phyloP scores from a whole-genome alignment of 2,329 filamentous ascomycete genomes.

The Leptographium radiaticola region DNA sequence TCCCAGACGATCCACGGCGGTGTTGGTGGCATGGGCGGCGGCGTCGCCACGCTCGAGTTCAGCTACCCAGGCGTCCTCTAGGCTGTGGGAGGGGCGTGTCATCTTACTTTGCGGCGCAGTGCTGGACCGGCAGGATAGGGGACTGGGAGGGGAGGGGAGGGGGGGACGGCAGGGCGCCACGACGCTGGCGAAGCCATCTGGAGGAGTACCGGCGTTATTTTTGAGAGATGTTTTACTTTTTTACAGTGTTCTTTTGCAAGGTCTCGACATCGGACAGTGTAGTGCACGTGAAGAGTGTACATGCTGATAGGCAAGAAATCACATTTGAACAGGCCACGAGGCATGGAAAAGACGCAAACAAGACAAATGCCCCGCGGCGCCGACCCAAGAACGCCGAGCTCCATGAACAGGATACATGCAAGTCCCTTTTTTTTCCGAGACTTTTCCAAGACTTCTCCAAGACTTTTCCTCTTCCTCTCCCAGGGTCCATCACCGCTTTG shows the following conservation, averaged over 20 bases:
- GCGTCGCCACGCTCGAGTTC: background rate
- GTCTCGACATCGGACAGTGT: too few relatives aligned
- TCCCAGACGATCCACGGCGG: slow-evolving; percentile 23
- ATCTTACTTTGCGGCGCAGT: background rate
- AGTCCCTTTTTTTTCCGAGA: background rate
- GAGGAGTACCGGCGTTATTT: background rate
- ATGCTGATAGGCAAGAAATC: too few relatives aligned
- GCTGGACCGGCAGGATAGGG: background rate
- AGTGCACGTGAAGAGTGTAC: too few relatives aligned
- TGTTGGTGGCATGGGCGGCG: too few relatives aligned
- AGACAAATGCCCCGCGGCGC: background rate
- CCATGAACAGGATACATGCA: background rate
- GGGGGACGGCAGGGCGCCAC: too few relatives aligned
- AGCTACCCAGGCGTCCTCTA: background rate
- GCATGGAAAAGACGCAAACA: background rate
- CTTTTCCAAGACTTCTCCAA: too few relatives aligned
- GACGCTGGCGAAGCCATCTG: too few relatives aligned
- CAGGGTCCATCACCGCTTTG: slow-evolving; percentile 17
- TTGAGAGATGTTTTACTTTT: background rate
- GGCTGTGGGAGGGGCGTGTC: background rate
- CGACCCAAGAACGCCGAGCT: slow-evolving; percentile 1
- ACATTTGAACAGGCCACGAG: background rate
- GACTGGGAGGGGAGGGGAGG: background rate
- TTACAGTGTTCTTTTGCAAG: too few relatives aligned
- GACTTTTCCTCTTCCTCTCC: background rate